Evolutionary conservation across 352 stramenopile genomes (phyloP).

Genomic region (Pythium inflatum): DNA sequence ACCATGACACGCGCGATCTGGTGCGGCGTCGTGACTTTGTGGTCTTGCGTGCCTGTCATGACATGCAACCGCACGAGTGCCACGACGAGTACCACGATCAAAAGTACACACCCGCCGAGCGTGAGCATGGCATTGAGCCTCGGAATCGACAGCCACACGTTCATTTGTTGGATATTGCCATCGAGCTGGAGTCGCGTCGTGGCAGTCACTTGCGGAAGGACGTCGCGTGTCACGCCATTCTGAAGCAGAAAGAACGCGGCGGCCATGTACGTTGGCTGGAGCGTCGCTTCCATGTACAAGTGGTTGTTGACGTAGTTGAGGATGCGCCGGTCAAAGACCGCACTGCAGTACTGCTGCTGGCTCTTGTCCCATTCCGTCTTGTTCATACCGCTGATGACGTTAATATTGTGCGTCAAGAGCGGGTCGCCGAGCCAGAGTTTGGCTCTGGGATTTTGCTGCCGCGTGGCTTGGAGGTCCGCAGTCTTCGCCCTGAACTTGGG

Average conservation of each 20-base stretch:
- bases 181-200: slow-evolving; percentile 1
- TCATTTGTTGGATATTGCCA: background rate
- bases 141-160: slow-evolving; percentile 15
- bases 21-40: slow-evolving; percentile 12
- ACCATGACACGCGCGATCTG: slow-evolving; percentile 15
- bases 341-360: background rate
- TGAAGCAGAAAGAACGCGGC: slow-evolving; percentile 8
- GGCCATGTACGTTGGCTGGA: slow-evolving; percentile 8
- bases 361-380: background rate
- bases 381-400: background rate
- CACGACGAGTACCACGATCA: background rate
- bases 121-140: background rate
- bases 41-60: background rate
- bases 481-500: too few relatives aligned
- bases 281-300: slow-evolving; percentile 17
- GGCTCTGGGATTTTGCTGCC: too few relatives aligned
- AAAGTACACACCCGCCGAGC: background rate
- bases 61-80: background rate
- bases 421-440: background rate
- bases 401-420: background rate
- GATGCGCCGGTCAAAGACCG: background rate
- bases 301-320: slow-evolving; percentile 14
- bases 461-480: too few relatives aligned
- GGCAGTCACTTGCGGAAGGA: background rate
- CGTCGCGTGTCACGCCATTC: background rate